Percentiles rank a stretch among this genome's conserved stretches.
These are phyloP conservation scores for Colletotrichum musicola DNA, from an alignment of 2,329 filamentous ascomycete genomes.

Conservation along the genomic window DNA sequence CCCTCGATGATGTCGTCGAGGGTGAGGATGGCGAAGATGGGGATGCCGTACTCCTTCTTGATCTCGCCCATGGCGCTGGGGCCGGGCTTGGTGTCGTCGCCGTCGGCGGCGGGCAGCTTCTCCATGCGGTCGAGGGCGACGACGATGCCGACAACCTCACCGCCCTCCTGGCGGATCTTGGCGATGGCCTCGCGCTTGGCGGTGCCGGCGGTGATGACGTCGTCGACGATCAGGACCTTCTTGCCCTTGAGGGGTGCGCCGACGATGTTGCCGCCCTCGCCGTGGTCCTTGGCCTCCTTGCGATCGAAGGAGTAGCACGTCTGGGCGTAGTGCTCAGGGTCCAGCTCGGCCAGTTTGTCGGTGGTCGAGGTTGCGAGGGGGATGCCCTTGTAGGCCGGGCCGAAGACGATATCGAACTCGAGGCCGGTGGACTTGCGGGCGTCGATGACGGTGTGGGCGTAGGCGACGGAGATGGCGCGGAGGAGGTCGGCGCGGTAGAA, in stretches of 20 bases:
- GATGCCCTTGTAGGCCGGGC: slow-evolving; percentile 96
- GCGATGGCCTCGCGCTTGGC: slow-evolving; percentile 93
- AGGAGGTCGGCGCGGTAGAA: slow-evolving; percentile 88
- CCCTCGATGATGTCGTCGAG: slow-evolving; percentile 85
- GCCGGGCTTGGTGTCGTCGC: slow-evolving; percentile 76
- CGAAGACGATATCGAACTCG: slow-evolving; percentile 89
- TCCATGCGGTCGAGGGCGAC: slow-evolving; percentile 91
- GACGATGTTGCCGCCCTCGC: slow-evolving; percentile 93
- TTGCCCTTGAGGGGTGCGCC: slow-evolving; percentile 88
- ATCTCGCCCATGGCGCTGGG: slow-evolving; percentile 89
- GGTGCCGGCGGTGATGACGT: slow-evolving; percentile 95
- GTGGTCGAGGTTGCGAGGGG: slow-evolving; percentile 85
- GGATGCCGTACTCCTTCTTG: slow-evolving; percentile 84
- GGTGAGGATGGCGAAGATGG: slow-evolving; percentile 85
- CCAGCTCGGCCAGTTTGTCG: slow-evolving; percentile 79
- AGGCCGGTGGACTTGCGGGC: slow-evolving; percentile 56
- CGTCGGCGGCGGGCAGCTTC: slow-evolving; percentile 75
- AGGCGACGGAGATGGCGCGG: slow-evolving; percentile 82
- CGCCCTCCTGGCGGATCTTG: slow-evolving; percentile 89
- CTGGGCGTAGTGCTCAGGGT: slow-evolving; percentile 73
- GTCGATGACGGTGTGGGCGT: slow-evolving; percentile 75
- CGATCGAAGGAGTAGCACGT: slow-evolving; percentile 92
- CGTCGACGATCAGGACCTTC: slow-evolving; percentile 90
- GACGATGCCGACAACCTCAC: slow-evolving; percentile 86
- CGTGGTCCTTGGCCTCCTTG: slow-evolving; percentile 96